Evolutionary conservation across 1,284 basidiomycete species (phyloP), one percentile per base, ranked within the genome.

Genomic region (Lentinula novae-zelandiae): DNA sequence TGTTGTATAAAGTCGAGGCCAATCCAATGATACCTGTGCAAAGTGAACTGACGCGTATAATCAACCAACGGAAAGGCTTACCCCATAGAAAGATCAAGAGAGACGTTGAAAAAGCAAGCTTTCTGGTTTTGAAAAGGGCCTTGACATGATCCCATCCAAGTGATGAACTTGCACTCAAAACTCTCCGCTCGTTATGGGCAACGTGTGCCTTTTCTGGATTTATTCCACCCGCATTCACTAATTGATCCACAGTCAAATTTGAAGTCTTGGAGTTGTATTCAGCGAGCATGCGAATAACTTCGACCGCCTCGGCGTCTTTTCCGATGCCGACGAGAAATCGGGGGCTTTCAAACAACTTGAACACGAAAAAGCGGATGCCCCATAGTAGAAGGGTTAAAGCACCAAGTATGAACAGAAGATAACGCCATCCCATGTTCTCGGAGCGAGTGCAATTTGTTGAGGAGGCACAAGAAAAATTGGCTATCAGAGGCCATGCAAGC

Each of bases 311-410:
- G 13, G 78, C 80, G 66, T 93, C 90, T 42, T 78, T 76, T 0
- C 90, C 90, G 61, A 85, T 82, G 5, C 85, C 84, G 70, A 93
- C 83, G 34, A 94, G 80, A 72, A 80, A 91, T 67, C 89, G 86
- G 6, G 89, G 90, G 60, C 85, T 86, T 71, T 93, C 90, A 61
- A 86, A 77, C 55, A 93, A 80, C n/a, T 79, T 76, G 76, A 92
- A 92, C 55, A 88, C 74, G 70, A 88, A 82, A 76, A 89, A 90
- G 48, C 90, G 88, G 49, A 87, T 70, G 57, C 82, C 66, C 77
- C 84, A 92, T 48, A 89, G 76, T 36, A 85, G 54, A 61, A 90
- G 73, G 72, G 84, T 88, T 48, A 89, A 69, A 2, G 82, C 85
- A 12, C 85, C 85, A 71, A 87, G 81, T 20, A 79, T 74, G 69